Evolutionary conservation across 2,329 filamentous ascomycete species (phyloP).

Genomic region (Orbilia quercus): DNA sequence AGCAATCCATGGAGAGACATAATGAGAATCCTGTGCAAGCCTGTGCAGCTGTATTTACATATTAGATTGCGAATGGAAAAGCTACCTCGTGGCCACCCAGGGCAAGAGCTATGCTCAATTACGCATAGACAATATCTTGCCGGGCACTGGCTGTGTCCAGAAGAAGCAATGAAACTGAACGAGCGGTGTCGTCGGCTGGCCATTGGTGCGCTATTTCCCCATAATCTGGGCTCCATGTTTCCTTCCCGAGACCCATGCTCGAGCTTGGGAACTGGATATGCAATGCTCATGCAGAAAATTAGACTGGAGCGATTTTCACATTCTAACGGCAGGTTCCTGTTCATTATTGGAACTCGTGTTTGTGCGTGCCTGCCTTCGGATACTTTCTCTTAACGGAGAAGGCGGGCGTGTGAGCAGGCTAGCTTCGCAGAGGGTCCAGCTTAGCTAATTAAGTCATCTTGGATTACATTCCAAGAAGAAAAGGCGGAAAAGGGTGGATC

Average conservation of each 20-base stretch:
- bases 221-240: slow-evolving; percentile 50
- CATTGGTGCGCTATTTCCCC: slow-evolving; percentile 56
- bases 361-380: slow-evolving; percentile 56
- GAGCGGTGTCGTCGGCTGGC: slow-evolving; percentile 16
- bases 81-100: slow-evolving; percentile 53
- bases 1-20: slow-evolving; percentile 58
- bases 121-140: slow-evolving; percentile 23
- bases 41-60: not conserved
- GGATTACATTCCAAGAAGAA: slow-evolving; percentile 43
- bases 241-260: slow-evolving; percentile 47
- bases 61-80: slow-evolving; percentile 39
- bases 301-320: slow-evolving; percentile 48
- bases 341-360: slow-evolving; percentile 24
- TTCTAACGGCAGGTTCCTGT: slow-evolving; percentile 33
- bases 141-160: slow-evolving; percentile 15
- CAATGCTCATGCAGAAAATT: slow-evolving; percentile 44
- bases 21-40: slow-evolving; percentile 41
- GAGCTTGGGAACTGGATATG: slow-evolving; percentile 35
- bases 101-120: slow-evolving; percentile 32
- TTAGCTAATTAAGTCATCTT: slow-evolving; percentile 51
- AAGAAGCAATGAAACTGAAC: slow-evolving; percentile 28
- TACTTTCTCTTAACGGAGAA: slow-evolving; percentile 56
- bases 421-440: slow-evolving; percentile 18
- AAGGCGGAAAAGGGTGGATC: slow-evolving; percentile 49
- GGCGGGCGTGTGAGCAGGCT: slow-evolving; percentile 28